Conservation (phyloP, 148 eudicot genomes). For the Limonium bicolor region DNA sequence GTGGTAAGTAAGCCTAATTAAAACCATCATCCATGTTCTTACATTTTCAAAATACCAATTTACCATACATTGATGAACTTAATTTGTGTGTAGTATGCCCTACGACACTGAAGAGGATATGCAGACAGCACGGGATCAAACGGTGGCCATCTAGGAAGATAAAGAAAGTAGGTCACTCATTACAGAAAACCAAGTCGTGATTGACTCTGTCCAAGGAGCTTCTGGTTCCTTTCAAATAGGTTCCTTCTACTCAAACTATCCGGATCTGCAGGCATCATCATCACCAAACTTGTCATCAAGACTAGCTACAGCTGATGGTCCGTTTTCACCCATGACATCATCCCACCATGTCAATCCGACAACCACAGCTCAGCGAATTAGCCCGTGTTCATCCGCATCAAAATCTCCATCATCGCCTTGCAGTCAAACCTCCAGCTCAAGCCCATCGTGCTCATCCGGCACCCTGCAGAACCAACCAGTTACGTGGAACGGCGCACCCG, state of each 20-base stretch:
- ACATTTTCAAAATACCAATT: no score
- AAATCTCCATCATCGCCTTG: slow-evolving; percentile 57
- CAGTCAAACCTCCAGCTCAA: slow-evolving; percentile 59
- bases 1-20: slow-evolving; percentile 27
- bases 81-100: slow-evolving; percentile 63
- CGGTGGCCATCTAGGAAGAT: slow-evolving; percentile 95
- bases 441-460: slow-evolving; percentile 59
- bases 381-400: no score
- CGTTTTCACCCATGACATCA: slow-evolving; percentile 14
- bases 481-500: slow-evolving; percentile 16
- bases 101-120: slow-evolving; percentile 88
- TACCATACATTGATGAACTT: background rate
- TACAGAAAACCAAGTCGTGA: slow-evolving; percentile 71
- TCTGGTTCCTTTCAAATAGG: slow-evolving; percentile 62
- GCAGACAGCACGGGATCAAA: slow-evolving; percentile 81
- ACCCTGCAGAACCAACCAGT: slow-evolving; percentile 30
- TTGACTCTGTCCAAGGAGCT: slow-evolving; percentile 77
- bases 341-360: slow-evolving; percentile 15
- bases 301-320: slow-evolving; percentile 28
- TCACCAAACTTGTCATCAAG: slow-evolving; percentile 29
- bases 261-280: slow-evolving; percentile 60
- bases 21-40: background rate
- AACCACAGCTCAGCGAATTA: no score
- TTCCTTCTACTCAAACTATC: slow-evolving; percentile 71
- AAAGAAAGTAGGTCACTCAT: slow-evolving; percentile 85